Base-by-base conservation (phyloP, 352 stramenopile species). In the Phytopythium delawarense region DNA sequence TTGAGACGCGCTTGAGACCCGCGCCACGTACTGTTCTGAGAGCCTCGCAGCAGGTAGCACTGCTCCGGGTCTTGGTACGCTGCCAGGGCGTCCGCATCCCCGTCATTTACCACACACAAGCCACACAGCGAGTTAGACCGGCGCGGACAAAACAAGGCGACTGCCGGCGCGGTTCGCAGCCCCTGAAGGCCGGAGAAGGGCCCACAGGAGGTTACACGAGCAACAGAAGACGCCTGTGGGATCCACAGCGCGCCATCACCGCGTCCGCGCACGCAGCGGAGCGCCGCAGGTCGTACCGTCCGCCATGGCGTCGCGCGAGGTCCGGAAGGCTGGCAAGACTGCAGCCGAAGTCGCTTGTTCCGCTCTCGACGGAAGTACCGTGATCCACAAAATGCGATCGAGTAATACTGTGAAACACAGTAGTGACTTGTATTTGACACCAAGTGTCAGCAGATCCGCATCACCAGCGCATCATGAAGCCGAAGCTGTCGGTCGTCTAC, bases 21-120 rank as follows among this genome's bases (percentile, higher is more conserved):
- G 18, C 3, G 23, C 34, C 16, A 74, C 75, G 57, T 64, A 91
- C 81, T 85, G 67, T 85, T 88, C 32, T 87, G 49, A 11, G 68
- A 12, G 45, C 81, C 79, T 20, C 74, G 77, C 12, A 89, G 57
- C 68, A 91, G 74, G 51, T 91, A 91, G 61, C 85, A 76, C 60
- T 74, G 58, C 46, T 80, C 72, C 13, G 78, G 62, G 63, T 79
- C 70, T 25, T 75, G 59, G 18, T 65, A 63, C 11, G 60, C 78
- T 75, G 51, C 30, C 25, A 21, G 28, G 15, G 0, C 15, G 28
- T 5, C 28, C 50, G 21, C 15, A 15, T 42, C 28, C 50, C 28
- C 46, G 46, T 21, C 46, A 30, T 12, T 9, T 21, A n/a, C 5
- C 18, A 25, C 18, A 23, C 1, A 48, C 39, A 44, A 44, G 5